Conservation (phyloP, 2,329 filamentous ascomycete species). For the Fusarium robinianum region DNA sequence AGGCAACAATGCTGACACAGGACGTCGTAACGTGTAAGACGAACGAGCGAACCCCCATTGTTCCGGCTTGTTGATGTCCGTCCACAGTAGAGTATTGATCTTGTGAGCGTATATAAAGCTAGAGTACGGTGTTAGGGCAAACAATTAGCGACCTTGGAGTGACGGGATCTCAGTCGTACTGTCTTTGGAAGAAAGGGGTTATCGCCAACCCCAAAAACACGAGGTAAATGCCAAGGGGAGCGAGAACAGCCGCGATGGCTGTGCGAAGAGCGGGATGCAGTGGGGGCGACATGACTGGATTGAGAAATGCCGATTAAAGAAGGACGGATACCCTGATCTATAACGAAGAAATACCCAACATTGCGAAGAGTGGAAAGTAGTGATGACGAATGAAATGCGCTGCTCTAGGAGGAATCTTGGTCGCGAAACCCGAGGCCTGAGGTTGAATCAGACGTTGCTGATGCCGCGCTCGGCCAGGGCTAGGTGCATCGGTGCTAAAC, state of each 20-base stretch:
- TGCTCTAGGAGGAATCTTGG: constrained; percentile 6
- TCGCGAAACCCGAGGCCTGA: constrained; percentile 25
- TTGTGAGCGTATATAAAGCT: constrained; percentile 86
- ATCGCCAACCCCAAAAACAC: constrained; percentile 67
- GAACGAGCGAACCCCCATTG: constrained; percentile 84
- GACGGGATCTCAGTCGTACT: constrained; percentile 56
- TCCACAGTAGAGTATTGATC: constrained; percentile 71
- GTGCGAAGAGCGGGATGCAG: constrained; percentile 32
- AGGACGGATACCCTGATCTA: constrained; percentile 1
- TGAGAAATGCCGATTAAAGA: neutral
- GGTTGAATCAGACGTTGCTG: constrained; percentile 31
- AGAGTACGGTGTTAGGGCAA: constrained; percentile 23
- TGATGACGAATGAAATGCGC: constrained; percentile 1
- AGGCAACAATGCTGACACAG: too few species aligned
- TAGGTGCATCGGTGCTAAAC: constrained; percentile 19
- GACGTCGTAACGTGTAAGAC: too few species aligned
- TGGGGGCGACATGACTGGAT: constrained; percentile 23
- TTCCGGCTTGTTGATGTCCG: constrained; percentile 76
- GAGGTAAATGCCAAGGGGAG: constrained; percentile 67
- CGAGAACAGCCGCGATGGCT: constrained; percentile 58
- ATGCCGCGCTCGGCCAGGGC: constrained; percentile 30
- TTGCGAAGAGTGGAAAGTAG: constrained; percentile 3
- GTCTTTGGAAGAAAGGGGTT: constrained; percentile 74
- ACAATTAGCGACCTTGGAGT: neutral
- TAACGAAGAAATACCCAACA: neutral